These are phyloP conservation scores for Canariomyces notabilis DNA, from an alignment of 2,329 filamentous ascomycete species.

Conservation along the genomic window DNA sequence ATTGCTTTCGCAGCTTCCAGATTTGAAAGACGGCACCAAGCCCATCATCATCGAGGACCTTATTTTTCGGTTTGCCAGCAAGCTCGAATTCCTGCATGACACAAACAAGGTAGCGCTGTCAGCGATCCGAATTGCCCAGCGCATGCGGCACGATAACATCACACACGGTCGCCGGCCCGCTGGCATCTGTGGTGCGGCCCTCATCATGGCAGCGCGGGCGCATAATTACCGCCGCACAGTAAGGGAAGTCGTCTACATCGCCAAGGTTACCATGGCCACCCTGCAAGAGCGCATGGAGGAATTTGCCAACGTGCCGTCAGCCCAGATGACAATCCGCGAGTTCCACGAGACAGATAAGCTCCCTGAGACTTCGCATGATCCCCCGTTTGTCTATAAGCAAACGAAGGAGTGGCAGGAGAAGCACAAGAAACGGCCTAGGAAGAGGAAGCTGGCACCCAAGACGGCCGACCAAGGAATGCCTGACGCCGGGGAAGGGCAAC, in stretches of 20 bases:
- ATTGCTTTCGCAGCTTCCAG: constrained; percentile 64
- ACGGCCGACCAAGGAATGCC: constrained; percentile 9
- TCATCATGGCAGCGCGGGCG: constrained; percentile 94
- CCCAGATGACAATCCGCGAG: constrained; percentile 79
- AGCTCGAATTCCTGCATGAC: constrained; percentile 81
- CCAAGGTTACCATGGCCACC: constrained; percentile 91
- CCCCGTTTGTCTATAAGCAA: constrained; percentile 73
- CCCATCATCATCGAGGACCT: constrained; percentile 83
- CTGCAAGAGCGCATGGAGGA: constrained; percentile 88
- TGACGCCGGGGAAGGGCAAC: constrained; percentile 32
- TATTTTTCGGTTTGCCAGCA: constrained; percentile 84
- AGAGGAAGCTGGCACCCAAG: constrained; percentile 29
- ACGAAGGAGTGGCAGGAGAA: constrained; percentile 47
- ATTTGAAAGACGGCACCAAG: constrained; percentile 46
- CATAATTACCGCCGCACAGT: constrained; percentile 95
- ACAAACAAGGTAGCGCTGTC: constrained; percentile 83
- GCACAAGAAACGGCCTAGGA: constrained; percentile 43
- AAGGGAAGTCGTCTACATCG: constrained; percentile 93
- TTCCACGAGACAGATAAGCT: constrained; percentile 59
- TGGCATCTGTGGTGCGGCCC: constrained; percentile 87
- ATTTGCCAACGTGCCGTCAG: constrained; percentile 82
- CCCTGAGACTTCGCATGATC: constrained; percentile 56
- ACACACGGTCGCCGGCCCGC: constrained; percentile 88
- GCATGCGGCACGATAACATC: constrained; percentile 98
- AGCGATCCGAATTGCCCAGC: constrained; percentile 77